phyloP scores from a whole-genome alignment of 2,329 filamentous ascomycete genomes.

The Pyrenophora graminea region DNA sequence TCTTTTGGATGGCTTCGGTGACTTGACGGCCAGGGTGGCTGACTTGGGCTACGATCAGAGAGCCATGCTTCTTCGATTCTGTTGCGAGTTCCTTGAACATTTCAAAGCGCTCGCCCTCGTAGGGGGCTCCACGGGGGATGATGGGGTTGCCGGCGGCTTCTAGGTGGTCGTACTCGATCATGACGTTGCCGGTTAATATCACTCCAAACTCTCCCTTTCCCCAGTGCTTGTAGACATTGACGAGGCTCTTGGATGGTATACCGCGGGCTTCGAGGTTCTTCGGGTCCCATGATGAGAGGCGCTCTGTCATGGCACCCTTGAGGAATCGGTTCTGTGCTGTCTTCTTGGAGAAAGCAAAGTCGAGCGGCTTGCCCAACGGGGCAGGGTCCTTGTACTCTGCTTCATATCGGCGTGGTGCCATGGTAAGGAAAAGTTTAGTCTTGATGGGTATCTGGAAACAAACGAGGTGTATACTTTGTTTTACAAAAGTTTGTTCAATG shows the following conservation, averaged over 20 bases:
- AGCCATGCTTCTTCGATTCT: conserved; percentile 60
- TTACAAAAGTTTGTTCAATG: not conserved
- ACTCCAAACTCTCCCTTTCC: conserved; percentile 52
- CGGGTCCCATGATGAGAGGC: conserved; percentile 64
- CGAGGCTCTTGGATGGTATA: conserved; percentile 57
- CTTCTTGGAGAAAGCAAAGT: conserved; percentile 55
- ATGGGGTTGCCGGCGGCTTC: conserved; percentile 62
- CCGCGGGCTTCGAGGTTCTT: conserved; percentile 58
- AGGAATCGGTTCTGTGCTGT: conserved; percentile 68
- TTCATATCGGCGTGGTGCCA: conserved; percentile 48
- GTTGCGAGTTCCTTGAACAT: conserved; percentile 62
- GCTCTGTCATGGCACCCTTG: conserved; percentile 70
- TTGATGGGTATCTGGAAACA: conserved; percentile 3
- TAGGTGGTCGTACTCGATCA: conserved; percentile 67
- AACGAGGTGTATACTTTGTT: not conserved
- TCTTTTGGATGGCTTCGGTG: conserved; percentile 49
- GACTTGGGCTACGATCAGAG: conserved; percentile 64
- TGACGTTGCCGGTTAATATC: conserved; percentile 67
- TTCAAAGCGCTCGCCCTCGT: conserved; percentile 62
- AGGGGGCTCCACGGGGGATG: conserved; percentile 58
- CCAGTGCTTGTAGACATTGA: conserved; percentile 62
- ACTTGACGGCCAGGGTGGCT: conserved; percentile 66
- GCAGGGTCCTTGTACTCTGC: conserved; percentile 47
- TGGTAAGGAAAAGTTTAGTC: conserved; percentile 13
- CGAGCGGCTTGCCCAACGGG: conserved; percentile 50